Evolutionary conservation across 495 filamentous ascomycete species (phyloP).

Genomic region (Gamarada debralockiae): DNA sequence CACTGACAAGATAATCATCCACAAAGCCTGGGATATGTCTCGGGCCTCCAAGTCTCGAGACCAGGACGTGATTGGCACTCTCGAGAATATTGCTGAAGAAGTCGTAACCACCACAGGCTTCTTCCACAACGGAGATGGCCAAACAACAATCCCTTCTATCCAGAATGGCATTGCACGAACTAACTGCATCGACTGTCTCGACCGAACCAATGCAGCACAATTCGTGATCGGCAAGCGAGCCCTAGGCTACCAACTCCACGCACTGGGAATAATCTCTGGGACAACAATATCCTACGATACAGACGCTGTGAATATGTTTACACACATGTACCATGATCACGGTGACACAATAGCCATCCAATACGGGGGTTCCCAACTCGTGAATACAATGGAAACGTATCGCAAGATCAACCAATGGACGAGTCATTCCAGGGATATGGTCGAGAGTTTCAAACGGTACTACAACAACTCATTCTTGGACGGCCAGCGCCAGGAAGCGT

Average conservation of each 20-base stretch:
- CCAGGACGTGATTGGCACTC: slow-evolving; percentile 88
- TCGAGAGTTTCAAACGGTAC: slow-evolving; percentile 98
- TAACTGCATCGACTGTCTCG: slow-evolving; percentile 96
- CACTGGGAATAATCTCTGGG: slow-evolving; percentile 79
- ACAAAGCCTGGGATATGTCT: slow-evolving; percentile 98
- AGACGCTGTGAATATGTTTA: slow-evolving; percentile 92
- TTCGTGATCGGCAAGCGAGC: slow-evolving; percentile 98
- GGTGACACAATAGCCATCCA: slow-evolving; percentile 97
- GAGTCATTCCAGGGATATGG: slow-evolving; percentile 95
- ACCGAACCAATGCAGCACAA: slow-evolving; percentile 94
- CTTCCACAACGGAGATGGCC: slow-evolving; percentile 83
- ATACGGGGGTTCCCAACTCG: slow-evolving; percentile 94
- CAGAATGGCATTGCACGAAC: slow-evolving; percentile 94
- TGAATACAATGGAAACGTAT: slow-evolving; percentile 99
- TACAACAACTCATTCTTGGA: slow-evolving; percentile 99
- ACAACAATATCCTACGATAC: slow-evolving; percentile 88
- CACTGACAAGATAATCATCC: slow-evolving; percentile 74
- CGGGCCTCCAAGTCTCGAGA: slow-evolving; percentile 91
- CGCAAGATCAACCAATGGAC: slow-evolving; percentile 99
- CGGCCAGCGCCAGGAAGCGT: slow-evolving; percentile 93
- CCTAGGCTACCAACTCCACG: slow-evolving; percentile 87
- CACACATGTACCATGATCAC: slow-evolving; percentile 96
- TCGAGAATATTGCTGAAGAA: slow-evolving; percentile 85
- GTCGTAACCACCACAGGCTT: slow-evolving; percentile 83
- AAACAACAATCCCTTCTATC: slow-evolving; percentile 57